Evolutionary conservation across 2,329 filamentous ascomycete species (phyloP), one percentile per base, ranked within the genome.

Genomic region (Calycina herbarum): DNA sequence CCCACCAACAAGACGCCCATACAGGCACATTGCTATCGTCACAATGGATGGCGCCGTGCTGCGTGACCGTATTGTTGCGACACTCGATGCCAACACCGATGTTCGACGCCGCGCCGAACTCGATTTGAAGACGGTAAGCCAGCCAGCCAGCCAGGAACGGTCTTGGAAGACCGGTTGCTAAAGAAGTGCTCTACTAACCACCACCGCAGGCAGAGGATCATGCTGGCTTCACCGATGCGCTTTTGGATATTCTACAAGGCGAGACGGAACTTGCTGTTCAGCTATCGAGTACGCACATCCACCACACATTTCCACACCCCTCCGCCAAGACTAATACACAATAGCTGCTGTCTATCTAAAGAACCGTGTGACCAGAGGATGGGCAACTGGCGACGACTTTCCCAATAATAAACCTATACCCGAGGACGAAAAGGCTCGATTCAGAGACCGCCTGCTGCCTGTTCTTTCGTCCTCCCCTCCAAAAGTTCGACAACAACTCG

Each of bases 311-410:
- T 64, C 68, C 63, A 68, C 68, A 69, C 72, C 68, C 67, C 73
- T 45, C 69, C 69, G 54, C 70, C 68, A 68, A 69, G 73, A 70
- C 74, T 75, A 71, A 76, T 68, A 66, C 71, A 67, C 67, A 60
- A 68, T 79, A 97, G 94, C 93, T 76, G 94, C 94, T 76, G 92
- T 99, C 73, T 99, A 98, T 81, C 88, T 98, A 78, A 99, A 99
- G 83, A 98, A 99, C 81, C 91, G 94, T 77, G 91, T 98, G 78
- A 94, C 91, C 78, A 91, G 94, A 77, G 93, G 92, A 74, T 99
- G 95, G 95, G 86, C 89, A 64, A 88, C 86, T 69, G 84, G 85
- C 75, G 92, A 96, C 71, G 90, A 94, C 71, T 88, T 85, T 76
- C 86, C 89, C 69, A 68, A 73, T 61, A 85, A 86, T 74, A 88